These are phyloP conservation scores for Candida freyschussii DNA, from an alignment of 1,139 yeast species.

Conservation along the genomic window DNA sequence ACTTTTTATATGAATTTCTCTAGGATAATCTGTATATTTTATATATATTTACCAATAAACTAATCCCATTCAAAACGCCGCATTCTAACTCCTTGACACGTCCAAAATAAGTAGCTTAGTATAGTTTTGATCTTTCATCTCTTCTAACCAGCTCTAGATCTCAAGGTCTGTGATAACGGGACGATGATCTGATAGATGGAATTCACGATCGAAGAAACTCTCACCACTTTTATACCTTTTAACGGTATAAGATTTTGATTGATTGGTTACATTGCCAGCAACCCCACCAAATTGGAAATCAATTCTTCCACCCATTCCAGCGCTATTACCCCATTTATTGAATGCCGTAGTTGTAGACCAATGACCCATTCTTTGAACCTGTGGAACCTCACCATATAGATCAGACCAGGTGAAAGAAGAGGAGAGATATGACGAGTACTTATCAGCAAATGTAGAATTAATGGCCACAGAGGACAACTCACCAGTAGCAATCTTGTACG, in stretches of 20 bases:
- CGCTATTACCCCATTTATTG: conserved; percentile 27
- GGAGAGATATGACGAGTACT: conserved; percentile 14
- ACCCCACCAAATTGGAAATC: conserved; percentile 35
- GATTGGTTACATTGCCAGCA: conserved; percentile 23
- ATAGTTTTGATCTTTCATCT: too few species aligned
- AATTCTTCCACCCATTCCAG: conserved; percentile 35
- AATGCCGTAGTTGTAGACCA: conserved; percentile 40
- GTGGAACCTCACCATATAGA: conserved; percentile 20
- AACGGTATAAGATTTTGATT: conserved; percentile 18
- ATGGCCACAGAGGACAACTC: conserved; percentile 24
- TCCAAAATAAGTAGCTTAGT: too few species aligned
- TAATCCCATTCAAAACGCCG: too few species aligned
- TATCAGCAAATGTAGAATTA: conserved; percentile 20
- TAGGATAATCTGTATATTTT: too few species aligned
- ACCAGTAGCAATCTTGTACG: conserved; percentile 33
- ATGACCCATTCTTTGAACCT: conserved; percentile 27
- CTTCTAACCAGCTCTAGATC: conserved; percentile 3
- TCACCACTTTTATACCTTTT: conserved; percentile 26
- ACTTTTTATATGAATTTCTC: too few species aligned
- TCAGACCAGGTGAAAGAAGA: conserved; percentile 25
- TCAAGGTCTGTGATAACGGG: conserved; percentile 36
- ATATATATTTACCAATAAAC: too few species aligned
- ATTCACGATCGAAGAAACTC: conserved; percentile 28
- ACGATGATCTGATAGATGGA: conserved; percentile 41
- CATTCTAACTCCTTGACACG: too few species aligned